Base-by-base conservation (phyloP, 2,329 filamentous ascomycete genomes). In the Pyricularia grisea region DNA sequence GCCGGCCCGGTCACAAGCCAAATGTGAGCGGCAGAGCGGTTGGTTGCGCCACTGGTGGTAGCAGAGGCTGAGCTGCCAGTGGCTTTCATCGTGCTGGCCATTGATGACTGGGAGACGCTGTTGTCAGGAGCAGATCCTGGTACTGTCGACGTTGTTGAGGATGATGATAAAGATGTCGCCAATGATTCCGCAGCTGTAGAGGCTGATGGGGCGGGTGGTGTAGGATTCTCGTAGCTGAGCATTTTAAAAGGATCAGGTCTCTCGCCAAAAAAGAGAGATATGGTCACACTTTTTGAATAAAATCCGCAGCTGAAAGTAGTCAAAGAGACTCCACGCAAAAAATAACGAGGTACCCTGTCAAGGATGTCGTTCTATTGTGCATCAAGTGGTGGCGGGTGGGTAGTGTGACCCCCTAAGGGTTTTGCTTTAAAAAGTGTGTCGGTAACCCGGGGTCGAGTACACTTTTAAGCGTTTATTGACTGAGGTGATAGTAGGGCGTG, bases 1-100 rank as follows among this genome's bases (percentile, higher is more conserved):
- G 92, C 91, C 67, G 91, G 91, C 31, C 91, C 91, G 1, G 90
- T 93, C 67, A 94, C 87, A 70, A 94, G 84, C 90, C 90, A 94
- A 76, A 94, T 92, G 78, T 93, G 91, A n/a, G 42, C 42, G 4
- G 42, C 42, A n/a, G 74, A 90, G 88, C 65, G n/a, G 31, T 11
- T n/a, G 20, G 9, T 33, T n/a, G 42, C 23, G 30, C 65, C 17
- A n/a, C 23, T n/a, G 64, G 20, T 23, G 30, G 64, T 9, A 33
- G 63, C 30, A 23, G 63, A n/a, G 6, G 25, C 63, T n/a, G 63
- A 12, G 20, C 20, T 36, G 64, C 20, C 28, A 33, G 63, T n/a
- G 28, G 63, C 20, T 1, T 65, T 36, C 20, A 36, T 36, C 25
- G 64, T 33, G 64, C 30, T 30, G 20, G 64, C 33, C 64, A 65